Evolutionary conservation across 2,329 filamentous ascomycete genomes (phyloP).

Genomic region (Aspergillus pseudoglaucus): DNA sequence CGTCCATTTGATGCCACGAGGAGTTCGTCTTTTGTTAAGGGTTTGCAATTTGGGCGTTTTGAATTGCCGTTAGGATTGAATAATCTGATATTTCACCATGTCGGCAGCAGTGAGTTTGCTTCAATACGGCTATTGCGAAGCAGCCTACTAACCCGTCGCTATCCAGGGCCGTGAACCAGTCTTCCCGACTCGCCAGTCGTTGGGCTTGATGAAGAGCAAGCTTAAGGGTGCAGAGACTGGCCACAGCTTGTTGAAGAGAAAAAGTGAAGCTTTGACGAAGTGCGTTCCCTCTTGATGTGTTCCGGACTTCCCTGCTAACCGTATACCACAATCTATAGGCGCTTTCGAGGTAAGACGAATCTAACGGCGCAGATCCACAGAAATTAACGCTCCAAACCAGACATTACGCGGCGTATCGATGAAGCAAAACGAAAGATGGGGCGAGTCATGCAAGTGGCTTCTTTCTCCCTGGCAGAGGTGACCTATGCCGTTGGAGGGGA

Average conservation of each 20-base stretch:
- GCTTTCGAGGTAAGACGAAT: slow-evolving; percentile 67
- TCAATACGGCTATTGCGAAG: slow-evolving; percentile 4
- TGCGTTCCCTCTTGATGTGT: slow-evolving; percentile 40
- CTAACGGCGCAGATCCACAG: slow-evolving; percentile 14
- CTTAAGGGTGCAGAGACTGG: slow-evolving; percentile 88
- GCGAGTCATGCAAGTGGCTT: slow-evolving; percentile 96
- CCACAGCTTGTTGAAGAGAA: slow-evolving; percentile 91
- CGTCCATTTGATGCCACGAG: slow-evolving; percentile 5
- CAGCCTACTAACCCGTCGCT: slow-evolving; percentile 13
- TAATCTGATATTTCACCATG: slow-evolving; percentile 13
- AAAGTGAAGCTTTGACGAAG: slow-evolving; percentile 98
- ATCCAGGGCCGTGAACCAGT: slow-evolving; percentile 84
- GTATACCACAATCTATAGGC: slow-evolving; percentile 46
- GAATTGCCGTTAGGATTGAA: slow-evolving; percentile 3
- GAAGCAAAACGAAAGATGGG: slow-evolving; percentile 99
- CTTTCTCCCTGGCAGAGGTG: slow-evolving; percentile 94
- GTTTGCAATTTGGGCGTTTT: background rate
- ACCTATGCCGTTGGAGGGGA: slow-evolving; percentile 94
- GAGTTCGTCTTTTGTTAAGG: background rate
- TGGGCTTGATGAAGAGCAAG: slow-evolving; percentile 96
- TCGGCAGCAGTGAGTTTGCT: slow-evolving; percentile 31
- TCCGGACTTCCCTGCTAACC: slow-evolving; percentile 11
- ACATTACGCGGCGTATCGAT: slow-evolving; percentile 95
- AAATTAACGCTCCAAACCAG: slow-evolving; percentile 42
- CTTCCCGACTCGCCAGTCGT: slow-evolving; percentile 94